These are phyloP conservation scores for Fusarium guadeloupense DNA, from an alignment of 2,329 filamentous ascomycete species.

Conservation along the genomic window DNA sequence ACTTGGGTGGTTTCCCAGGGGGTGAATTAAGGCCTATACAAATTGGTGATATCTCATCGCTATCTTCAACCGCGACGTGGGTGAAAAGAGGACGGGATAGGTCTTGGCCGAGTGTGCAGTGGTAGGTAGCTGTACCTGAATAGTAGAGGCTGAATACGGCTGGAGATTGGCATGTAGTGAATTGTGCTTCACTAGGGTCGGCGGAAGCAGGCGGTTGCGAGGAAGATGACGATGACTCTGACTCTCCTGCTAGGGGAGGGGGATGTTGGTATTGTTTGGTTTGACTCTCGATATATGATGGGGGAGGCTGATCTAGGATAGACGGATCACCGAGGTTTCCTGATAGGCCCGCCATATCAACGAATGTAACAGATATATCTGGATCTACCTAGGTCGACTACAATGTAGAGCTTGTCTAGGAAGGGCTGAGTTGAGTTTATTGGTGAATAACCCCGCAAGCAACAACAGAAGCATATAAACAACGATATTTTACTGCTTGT, in stretches of 20 bases:
- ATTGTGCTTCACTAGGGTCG: constrained; percentile 4
- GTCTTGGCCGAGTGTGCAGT: constrained; percentile 31
- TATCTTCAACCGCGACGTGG: no score
- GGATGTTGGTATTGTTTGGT: not conserved
- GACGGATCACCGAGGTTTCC: not conserved
- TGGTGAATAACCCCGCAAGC: no score
- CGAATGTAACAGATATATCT: no score
- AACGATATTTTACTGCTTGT: no score
- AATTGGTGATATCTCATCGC: no score
- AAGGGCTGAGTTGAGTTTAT: no score
- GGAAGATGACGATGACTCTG: not conserved
- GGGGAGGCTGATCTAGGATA: constrained; percentile 14
- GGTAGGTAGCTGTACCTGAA: not conserved
- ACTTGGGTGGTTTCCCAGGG: no score
- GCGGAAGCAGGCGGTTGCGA: not conserved
- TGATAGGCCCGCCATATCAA: constrained; percentile 1
- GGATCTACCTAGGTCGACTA: not conserved
- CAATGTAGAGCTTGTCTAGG: no score
- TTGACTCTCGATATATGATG: constrained; percentile 21
- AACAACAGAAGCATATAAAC: no score
- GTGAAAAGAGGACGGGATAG: constrained; percentile 34
- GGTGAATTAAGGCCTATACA: no score
- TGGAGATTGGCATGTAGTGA: constrained; percentile 30
- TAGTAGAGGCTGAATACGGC: constrained; percentile 36
- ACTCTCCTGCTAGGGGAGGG: not conserved